Evolutionary conservation across 2,329 filamentous ascomycete genomes (phyloP), one percentile per base, ranked within the genome.

Genomic region (Volutella citrinella): DNA sequence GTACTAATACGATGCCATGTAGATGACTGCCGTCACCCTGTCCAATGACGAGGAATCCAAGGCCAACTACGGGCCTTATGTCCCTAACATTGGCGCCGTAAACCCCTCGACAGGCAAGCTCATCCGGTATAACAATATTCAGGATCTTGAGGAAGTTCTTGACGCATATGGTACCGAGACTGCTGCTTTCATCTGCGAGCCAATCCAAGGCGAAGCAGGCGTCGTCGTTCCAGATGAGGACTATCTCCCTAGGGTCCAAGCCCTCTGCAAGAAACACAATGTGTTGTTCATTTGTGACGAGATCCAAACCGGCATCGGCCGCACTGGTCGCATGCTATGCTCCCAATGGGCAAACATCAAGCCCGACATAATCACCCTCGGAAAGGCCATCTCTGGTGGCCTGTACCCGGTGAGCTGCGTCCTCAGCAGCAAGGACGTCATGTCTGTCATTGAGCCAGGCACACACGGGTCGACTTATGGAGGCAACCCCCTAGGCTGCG

Each of bases 391-490:
- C 60, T 95, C 89, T 20, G 93, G 93, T 45, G 93, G 93, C 63
- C 93, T 97, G 85, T 98, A 98, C 68, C 93, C 93, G n/a, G 93
- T 98, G 38, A 95, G 89, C 42, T 89, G 84, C 54, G 90, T 98
- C 30, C 74, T 98, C 33, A 84, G 85, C 43, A 82, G 82, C 54
- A 89, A 84, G 66, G 90, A 96, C 36, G 74, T 97, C 45, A 96
- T 98, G 90, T 76, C 96, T 48, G 93, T 91, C 10, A 75, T 98
- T 45, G 93, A 98, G 72, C 87, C 93, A 16, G 93, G 93, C 41
- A 97, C 93, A 17, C 93, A 98, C 65, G 93, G 93, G 30, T 95
- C 88, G 25, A 98, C 93, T n/a, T 98, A 97, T 57, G 93, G 93
- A 42, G 93, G 93, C 32, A 98, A 98, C 67, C 93, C 93, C 13